A percentile compares a stretch with the other conserved stretches of the same genome.
Evolutionary conservation across 2,329 filamentous ascomycete species (phyloP).

Genomic region (Aspergillus thermomutatus): DNA sequence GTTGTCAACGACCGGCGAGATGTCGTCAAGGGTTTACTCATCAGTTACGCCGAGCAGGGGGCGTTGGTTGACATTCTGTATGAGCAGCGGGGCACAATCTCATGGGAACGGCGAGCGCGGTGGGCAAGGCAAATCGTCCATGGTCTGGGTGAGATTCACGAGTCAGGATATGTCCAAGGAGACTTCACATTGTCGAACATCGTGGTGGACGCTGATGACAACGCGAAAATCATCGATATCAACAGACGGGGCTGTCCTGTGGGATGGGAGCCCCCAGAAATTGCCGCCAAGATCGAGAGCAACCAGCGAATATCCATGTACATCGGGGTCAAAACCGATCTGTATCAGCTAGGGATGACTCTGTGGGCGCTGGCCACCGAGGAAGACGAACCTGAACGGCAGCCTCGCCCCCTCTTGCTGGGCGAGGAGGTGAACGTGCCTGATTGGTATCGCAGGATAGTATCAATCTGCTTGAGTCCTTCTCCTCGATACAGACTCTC

Average conservation of each 20-base stretch:
- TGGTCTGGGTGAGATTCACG: constrained; percentile 88
- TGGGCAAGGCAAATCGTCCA: constrained; percentile 92
- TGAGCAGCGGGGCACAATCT: constrained; percentile 61
- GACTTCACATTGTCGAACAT: constrained; percentile 98
- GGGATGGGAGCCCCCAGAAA: constrained; percentile 95
- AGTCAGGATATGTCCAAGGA: constrained; percentile 93
- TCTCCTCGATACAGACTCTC: constrained; percentile 69
- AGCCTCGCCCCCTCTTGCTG: constrained; percentile 64
- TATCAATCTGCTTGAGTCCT: constrained; percentile 72
- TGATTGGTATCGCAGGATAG: constrained; percentile 71
- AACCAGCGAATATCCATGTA: constrained; percentile 93
- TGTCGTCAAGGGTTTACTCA: constrained; percentile 80
- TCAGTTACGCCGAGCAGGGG: constrained; percentile 81
- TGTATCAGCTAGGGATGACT: constrained; percentile 96
- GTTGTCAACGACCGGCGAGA: constrained; percentile 75
- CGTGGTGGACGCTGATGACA: constrained; percentile 77
- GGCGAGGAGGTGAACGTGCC: constrained; percentile 61
- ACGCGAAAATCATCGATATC: constrained; percentile 98
- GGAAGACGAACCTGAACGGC: constrained; percentile 83
- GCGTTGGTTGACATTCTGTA: constrained; percentile 89
- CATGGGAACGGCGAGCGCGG: constrained; percentile 71
- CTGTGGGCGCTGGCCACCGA: constrained; percentile 86
- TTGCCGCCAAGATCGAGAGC: constrained; percentile 77
- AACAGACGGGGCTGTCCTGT: constrained; percentile 96
- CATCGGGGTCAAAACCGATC: constrained; percentile 94